A percentile compares a stretch with the other conserved stretches of the same genome.
These are phyloP conservation scores for Daldinia caldariorum DNA, from an alignment of 495 filamentous ascomycete genomes.

Conservation along the genomic window DNA sequence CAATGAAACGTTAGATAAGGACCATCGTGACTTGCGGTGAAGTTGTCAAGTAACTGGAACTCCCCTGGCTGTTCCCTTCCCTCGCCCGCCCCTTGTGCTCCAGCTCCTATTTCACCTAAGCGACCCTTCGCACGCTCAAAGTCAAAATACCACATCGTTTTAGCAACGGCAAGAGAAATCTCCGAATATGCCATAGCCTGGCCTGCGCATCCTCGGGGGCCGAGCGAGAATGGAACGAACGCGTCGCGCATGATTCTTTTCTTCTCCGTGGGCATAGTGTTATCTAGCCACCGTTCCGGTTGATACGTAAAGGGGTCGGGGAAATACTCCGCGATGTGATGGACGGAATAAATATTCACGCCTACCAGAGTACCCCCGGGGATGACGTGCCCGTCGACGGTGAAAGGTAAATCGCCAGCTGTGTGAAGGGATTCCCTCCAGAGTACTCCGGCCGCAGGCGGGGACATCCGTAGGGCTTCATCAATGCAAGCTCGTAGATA, in stretches of 20 bases:
- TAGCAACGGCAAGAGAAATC: not conserved
- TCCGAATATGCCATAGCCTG: not conserved
- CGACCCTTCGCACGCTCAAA: not conserved
- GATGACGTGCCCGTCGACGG: conserved; percentile 19
- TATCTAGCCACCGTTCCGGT: conserved; percentile 64
- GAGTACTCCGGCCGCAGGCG: conserved; percentile 58
- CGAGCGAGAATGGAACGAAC: not conserved
- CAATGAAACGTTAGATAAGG: no score
- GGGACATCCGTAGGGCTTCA: conserved; percentile 66
- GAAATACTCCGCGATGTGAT: conserved; percentile 66
- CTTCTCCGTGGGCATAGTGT: not conserved
- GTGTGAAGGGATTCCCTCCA: conserved; percentile 50
- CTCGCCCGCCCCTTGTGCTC: no score
- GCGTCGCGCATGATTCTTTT: not conserved
- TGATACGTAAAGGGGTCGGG: conserved; percentile 58
- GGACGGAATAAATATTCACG: conserved; percentile 64
- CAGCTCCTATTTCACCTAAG: not conserved
- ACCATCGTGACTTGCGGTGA: no score
- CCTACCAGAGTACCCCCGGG: conserved; percentile 63
- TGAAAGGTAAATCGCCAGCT: not conserved
- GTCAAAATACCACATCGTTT: not conserved
- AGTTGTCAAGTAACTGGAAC: no score
- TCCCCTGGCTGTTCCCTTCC: no score
- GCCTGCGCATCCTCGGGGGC: not conserved
- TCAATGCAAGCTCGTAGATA: conserved; percentile 45